These are phyloP conservation scores for Nigrospora oryzae DNA, from an alignment of 2,329 filamentous ascomycete species.

Conservation along the genomic window DNA sequence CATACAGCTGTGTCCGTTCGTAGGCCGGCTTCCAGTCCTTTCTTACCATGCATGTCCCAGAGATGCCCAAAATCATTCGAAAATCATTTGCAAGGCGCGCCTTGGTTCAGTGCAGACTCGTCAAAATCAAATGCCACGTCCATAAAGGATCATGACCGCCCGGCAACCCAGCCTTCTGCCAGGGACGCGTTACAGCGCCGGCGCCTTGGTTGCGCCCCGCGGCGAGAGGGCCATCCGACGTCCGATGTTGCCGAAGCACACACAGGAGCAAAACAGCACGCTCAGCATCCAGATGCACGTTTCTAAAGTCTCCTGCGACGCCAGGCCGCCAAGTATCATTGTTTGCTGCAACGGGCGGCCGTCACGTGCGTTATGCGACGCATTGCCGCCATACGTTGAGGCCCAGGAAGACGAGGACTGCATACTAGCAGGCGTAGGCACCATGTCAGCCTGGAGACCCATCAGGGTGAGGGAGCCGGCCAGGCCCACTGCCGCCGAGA, in stretches of 20 bases:
- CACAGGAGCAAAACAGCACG: slow-evolving; percentile 87
- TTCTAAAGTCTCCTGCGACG: slow-evolving; percentile 56
- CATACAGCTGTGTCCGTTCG: too few species aligned
- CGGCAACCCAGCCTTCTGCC: too few species aligned
- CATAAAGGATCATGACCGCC: too few species aligned
- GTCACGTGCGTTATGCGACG: slow-evolving; percentile 13
- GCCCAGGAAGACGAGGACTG: slow-evolving; percentile 16
- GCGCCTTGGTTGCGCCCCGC: slow-evolving; percentile 26
- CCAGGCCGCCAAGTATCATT: slow-evolving; percentile 43
- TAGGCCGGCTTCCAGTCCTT: too few species aligned
- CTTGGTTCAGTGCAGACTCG: too few species aligned
- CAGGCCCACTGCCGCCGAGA: slow-evolving; percentile 67
- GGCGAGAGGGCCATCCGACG: slow-evolving; percentile 58
- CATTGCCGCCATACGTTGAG: slow-evolving; percentile 12
- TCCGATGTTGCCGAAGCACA: slow-evolving; percentile 95
- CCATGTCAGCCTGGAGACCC: slow-evolving; percentile 66
- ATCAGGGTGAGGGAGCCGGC: slow-evolving; percentile 67
- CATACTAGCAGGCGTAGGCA: slow-evolving; percentile 53
- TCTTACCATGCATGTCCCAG: too few species aligned
- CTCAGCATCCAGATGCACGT: slow-evolving; percentile 84
- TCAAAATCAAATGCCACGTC: too few species aligned
- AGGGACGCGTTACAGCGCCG: too few species aligned
- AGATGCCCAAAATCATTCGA: too few species aligned
- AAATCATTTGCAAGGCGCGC: too few species aligned
- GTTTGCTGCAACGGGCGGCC: slow-evolving; percentile 8